phyloP scores from a whole-genome alignment of 2,329 filamentous ascomycete genomes.

The Penicillium vulpinum region DNA sequence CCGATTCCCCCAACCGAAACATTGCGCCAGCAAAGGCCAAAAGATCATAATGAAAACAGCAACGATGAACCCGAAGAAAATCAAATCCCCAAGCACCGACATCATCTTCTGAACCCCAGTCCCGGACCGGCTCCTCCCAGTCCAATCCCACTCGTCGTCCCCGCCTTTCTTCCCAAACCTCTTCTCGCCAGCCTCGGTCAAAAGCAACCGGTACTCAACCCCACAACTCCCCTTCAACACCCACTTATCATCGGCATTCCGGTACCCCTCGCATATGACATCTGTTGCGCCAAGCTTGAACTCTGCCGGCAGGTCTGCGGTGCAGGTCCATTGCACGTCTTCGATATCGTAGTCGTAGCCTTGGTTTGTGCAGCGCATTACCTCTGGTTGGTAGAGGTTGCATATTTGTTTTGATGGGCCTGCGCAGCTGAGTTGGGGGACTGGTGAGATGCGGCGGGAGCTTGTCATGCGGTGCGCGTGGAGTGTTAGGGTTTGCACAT shows the following conservation, averaged over 20 bases:
- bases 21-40: slow-evolving; percentile 24
- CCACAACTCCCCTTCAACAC: slow-evolving; percentile 91
- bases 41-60: slow-evolving; percentile 33
- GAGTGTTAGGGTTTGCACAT: slow-evolving; percentile 77
- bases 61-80: slow-evolving; percentile 38
- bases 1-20: slow-evolving; percentile 27
- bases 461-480: slow-evolving; percentile 67
- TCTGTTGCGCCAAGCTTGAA: slow-evolving; percentile 82
- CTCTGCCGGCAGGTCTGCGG: slow-evolving; percentile 61
- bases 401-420: slow-evolving; percentile 64
- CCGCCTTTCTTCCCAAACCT: slow-evolving; percentile 61
- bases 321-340: slow-evolving; percentile 90
- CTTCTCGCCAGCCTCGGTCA: slow-evolving; percentile 75
- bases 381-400: slow-evolving; percentile 70
- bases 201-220: slow-evolving; percentile 78
- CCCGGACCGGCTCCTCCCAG: background rate
- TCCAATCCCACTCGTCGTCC: slow-evolving; percentile 29
- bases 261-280: slow-evolving; percentile 89
- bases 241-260: slow-evolving; percentile 72
- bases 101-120: slow-evolving; percentile 1
- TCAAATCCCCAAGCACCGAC: slow-evolving; percentile 24
- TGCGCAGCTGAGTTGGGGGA: slow-evolving; percentile 77
- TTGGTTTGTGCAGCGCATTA: slow-evolving; percentile 87
- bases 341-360: slow-evolving; percentile 75
- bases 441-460: slow-evolving; percentile 71